Base-by-base conservation (phyloP, 441 rosid genomes). In the Gossypium lobatum region DNA sequence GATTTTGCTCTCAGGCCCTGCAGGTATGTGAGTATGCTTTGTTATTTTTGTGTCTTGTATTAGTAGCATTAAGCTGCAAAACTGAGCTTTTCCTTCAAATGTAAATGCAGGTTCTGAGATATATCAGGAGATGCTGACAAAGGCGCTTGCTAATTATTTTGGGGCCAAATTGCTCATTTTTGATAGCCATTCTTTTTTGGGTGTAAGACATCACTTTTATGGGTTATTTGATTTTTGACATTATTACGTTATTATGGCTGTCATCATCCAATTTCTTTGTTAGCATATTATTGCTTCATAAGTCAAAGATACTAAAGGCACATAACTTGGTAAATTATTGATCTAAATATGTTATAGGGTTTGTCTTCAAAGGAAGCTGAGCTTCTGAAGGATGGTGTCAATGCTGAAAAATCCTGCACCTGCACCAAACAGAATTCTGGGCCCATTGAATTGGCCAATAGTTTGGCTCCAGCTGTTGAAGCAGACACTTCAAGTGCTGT, bases 1-100 rank as follows among this genome's bases (percentile, higher is more conserved):
- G 71, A 90, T 93, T 77, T 86, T 93, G 85, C 96, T 93, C 48
- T 88, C 96, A 76, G 98, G 98, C 59, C 98, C 98, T 62, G 93
- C 96, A 75, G 98, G 98, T 93, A 37, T 34, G 88, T 73, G 61
- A 39, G 50, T 13, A 20, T 26, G 5, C 16, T 54, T 45, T 23
- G 23, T 45, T 61, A 68, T 28, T 60, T 69, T 73, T 54, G 2
- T 11, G 46, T 31, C 70, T 54, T 73, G 25, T 48, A 52, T 13
- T 26, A 59, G 57, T 63, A 16, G 66, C 42, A 17, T 25, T 64
- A 45, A 60, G 59, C 64, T 83, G 69, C 66, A 28, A 52, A 73
- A 42, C 59, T 57, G 37, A 62, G 10, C 53, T 59, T 64, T 75
- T 61, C 14, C 7, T 66, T 16, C 64, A 26, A 58, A 79, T 79